Conservation (phyloP, 148 eudicot species). For the Amaranthus cruentus region DNA sequence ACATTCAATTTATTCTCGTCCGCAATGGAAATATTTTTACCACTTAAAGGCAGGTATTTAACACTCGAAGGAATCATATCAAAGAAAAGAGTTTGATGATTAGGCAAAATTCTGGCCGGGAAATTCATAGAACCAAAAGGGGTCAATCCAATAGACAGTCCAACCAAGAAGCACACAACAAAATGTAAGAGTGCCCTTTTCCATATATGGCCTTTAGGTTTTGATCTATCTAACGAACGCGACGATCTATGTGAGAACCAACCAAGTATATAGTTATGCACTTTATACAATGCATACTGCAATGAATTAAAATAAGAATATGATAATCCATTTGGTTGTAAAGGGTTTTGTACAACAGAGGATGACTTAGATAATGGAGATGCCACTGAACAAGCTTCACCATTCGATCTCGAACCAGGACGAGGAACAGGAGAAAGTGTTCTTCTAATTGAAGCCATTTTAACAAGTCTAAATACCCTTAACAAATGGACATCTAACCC, state of each 20-base stretch:
- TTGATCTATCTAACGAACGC: conserved; percentile 54
- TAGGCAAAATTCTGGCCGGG: conserved; percentile 41
- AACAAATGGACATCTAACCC: conserved; percentile 2
- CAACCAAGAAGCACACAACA: conserved; percentile 48
- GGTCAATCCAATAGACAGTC: conserved; percentile 63
- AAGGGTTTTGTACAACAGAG: conserved; percentile 40
- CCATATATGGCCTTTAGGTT: conserved; percentile 56
- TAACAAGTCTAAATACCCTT: conserved; percentile 9
- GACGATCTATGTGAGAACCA: conserved; percentile 58
- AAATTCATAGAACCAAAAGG: conserved; percentile 48
- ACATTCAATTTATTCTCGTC: conserved; percentile 15
- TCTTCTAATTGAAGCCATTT: conserved; percentile 77
- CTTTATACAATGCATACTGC: conserved; percentile 51
- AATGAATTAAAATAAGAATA: conserved; percentile 40
- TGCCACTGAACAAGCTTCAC: conserved; percentile 57
- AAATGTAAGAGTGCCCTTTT: conserved; percentile 55
- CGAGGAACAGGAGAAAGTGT: conserved; percentile 74
- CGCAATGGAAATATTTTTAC: conserved; percentile 27
- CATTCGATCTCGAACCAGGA: conserved; percentile 43
- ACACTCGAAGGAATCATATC: conserved; percentile 38
- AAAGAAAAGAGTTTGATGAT: conserved; percentile 42
- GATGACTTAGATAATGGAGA: conserved; percentile 79
- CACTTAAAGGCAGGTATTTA: conserved; percentile 24
- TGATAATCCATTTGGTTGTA: conserved; percentile 30
- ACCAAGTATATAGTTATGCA: conserved; percentile 47